Evolutionary conservation across 1,284 basidiomycete genomes (phyloP), one percentile per base, ranked within the genome.

Genomic region (Stygiomarasmius scandens): DNA sequence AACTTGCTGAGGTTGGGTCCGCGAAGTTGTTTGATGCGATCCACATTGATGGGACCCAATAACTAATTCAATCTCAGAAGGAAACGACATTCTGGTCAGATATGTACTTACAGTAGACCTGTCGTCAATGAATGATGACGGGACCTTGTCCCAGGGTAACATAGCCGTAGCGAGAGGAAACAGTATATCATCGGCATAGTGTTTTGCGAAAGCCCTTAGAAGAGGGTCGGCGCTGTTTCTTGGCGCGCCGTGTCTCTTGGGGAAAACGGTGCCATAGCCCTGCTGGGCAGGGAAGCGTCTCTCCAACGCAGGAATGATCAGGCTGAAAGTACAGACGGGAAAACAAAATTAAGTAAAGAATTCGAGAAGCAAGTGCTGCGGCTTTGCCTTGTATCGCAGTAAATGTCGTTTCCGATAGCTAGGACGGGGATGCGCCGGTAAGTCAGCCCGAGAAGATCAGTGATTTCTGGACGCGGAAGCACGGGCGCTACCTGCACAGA

Each of bases 341-440:
- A 41, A 16, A 47, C n/a, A n/a, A n/a, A n/a, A n/a, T n/a, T 34
- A 46, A 57, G 14, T 46, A 23, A 43, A 23, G 52, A n/a, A 43
- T 27, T 56, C 14, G 20, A 47, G 4, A 9, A 23, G 23, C 10
- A 47, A 41, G 53, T 34, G n/a, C 27, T 20, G 29, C 36, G 32
- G 49, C 12, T 47, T 53, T 55, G 68, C 75, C 72, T 74, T 14
- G 79, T 80, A 67, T 83, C 82, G 61, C 79, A 80, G 64, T 81
- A 82, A 1, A 83, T 72, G 61, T 84, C 82, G 58, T 80, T 81
- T 4, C 82, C 83, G 51, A 85, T 81, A 16, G 82, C 78, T 1
- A 84, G 72, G n/a, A 85, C 71, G 14, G 82, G 82, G 25, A 85
- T 82, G 24, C 80, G 75, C 16, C 83, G 79, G 66, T 85, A 84